phyloP scores from a whole-genome alignment of 768 basidiomycete species.

The Suillus subalutaceus region DNA sequence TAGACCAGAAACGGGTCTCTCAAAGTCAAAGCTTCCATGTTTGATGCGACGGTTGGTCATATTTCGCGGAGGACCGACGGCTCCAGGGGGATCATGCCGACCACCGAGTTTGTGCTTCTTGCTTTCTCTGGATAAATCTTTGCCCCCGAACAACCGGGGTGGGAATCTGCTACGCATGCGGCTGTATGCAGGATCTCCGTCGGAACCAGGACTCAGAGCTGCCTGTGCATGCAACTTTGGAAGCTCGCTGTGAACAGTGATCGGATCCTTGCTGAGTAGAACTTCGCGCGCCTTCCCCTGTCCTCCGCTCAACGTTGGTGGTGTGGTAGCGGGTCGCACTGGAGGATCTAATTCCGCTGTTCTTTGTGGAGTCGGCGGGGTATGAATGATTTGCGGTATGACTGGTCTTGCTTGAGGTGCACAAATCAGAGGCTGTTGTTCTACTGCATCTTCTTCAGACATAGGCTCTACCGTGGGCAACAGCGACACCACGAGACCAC shows the following conservation, averaged over 20 bases:
- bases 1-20: conserved; percentile 55
- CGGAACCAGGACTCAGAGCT: neutral
- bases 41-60: conserved; percentile 49
- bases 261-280: conserved; percentile 26
- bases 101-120: conserved; percentile 31
- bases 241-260: conserved; percentile 27
- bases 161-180: conserved; percentile 31
- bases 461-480: conserved; percentile 32
- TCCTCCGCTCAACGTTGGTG: conserved; percentile 19
- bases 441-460: conserved; percentile 23
- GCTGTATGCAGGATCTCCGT: conserved; percentile 1
- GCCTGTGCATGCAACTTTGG: conserved; percentile 11
- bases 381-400: conserved; percentile 39
- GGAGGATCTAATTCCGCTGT: conserved; percentile 18
- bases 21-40: conserved; percentile 79
- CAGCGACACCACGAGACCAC: conserved; percentile 9
- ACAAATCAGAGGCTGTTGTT: conserved; percentile 28
- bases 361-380: conserved; percentile 40
- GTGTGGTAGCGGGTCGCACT: conserved; percentile 8
- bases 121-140: conserved; percentile 24
- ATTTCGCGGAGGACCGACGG: conserved; percentile 23
- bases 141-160: conserved; percentile 31
- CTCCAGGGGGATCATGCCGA: conserved; percentile 16
- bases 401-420: conserved; percentile 26
- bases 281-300: conserved; percentile 14